phyloP scores from a whole-genome alignment of 2,329 filamentous ascomycete genomes.

The Alternaria triticina region DNA sequence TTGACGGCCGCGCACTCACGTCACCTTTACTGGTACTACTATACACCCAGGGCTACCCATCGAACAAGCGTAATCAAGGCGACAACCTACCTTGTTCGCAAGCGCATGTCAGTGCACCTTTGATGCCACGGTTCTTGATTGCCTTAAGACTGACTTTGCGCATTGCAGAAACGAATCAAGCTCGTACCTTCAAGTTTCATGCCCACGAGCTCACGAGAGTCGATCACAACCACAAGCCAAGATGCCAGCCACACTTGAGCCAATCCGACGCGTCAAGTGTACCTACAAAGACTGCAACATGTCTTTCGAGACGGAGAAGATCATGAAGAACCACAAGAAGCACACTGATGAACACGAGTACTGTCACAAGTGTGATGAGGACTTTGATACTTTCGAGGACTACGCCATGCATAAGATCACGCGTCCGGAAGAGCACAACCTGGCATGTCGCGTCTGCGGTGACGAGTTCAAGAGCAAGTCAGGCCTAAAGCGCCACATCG shows the following conservation, averaged over 20 bases:
- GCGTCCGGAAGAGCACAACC: conserved; percentile 50
- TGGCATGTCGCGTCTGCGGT: conserved; percentile 64
- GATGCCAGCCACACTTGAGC: conserved; percentile 35
- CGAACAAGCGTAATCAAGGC: background rate
- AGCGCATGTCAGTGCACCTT: background rate
- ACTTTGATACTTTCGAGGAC: conserved; percentile 55
- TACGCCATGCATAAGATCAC: conserved; percentile 56
- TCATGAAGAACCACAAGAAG: conserved; percentile 61
- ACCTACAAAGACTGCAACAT: conserved; percentile 55
- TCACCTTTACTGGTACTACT: background rate
- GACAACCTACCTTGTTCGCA: background rate
- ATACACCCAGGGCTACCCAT: background rate
- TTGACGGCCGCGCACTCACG: background rate
- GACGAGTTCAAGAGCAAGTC: conserved; percentile 61
- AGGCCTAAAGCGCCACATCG: conserved; percentile 61
- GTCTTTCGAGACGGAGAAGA: conserved; percentile 53
- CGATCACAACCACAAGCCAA: background rate
- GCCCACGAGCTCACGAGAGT: background rate
- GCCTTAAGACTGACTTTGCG: background rate
- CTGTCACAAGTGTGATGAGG: conserved; percentile 53
- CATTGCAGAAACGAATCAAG: background rate
- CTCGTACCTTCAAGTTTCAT: background rate
- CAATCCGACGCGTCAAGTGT: conserved; percentile 46
- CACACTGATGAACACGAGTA: conserved; percentile 53
- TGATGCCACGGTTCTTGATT: background rate